Evolutionary conservation across 148 eudicot genomes (phyloP).

Genomic region (Hydrangea macrophylla): DNA sequence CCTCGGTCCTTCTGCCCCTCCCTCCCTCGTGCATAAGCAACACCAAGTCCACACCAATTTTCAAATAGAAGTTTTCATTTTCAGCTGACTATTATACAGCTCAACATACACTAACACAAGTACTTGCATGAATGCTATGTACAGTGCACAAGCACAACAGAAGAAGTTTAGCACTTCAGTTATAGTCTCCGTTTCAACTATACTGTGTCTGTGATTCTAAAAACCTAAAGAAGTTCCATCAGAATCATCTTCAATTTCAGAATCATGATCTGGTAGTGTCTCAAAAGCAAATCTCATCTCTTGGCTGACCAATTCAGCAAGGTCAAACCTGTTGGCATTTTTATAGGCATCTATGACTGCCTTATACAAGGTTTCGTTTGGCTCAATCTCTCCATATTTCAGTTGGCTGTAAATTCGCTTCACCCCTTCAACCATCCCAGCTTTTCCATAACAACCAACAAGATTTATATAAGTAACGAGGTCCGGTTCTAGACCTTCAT

Average conservation of each 20-base stretch:
- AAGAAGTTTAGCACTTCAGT: background rate
- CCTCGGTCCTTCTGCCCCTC: too few relatives aligned
- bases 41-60: too few relatives aligned
- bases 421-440: slow-evolving; percentile 79
- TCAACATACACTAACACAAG: background rate
- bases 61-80: too few relatives aligned
- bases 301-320: slow-evolving; percentile 66
- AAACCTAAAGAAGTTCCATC: slow-evolving; percentile 19
- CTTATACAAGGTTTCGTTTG: slow-evolving; percentile 52
- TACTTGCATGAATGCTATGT: background rate
- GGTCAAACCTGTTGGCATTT: slow-evolving; percentile 53
- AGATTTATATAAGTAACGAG: slow-evolving; percentile 60
- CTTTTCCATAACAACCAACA: slow-evolving; percentile 70
- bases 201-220: background rate
- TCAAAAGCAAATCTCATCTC: slow-evolving; percentile 60
- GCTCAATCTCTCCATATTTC: slow-evolving; percentile 53
- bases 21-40: too few relatives aligned
- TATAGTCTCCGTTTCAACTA: background rate
- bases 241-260: slow-evolving; percentile 41
- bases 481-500: slow-evolving; percentile 60
- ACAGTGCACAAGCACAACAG: background rate
- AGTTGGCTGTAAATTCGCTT: slow-evolving; percentile 56
- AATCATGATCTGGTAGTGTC: slow-evolving; percentile 29
- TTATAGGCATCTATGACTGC: slow-evolving; percentile 65
- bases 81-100: background rate